Evolutionary conservation across 306 rosid species (phyloP), one percentile per base, ranked within the genome.

Genomic region (Erythrophleum fordii): DNA sequence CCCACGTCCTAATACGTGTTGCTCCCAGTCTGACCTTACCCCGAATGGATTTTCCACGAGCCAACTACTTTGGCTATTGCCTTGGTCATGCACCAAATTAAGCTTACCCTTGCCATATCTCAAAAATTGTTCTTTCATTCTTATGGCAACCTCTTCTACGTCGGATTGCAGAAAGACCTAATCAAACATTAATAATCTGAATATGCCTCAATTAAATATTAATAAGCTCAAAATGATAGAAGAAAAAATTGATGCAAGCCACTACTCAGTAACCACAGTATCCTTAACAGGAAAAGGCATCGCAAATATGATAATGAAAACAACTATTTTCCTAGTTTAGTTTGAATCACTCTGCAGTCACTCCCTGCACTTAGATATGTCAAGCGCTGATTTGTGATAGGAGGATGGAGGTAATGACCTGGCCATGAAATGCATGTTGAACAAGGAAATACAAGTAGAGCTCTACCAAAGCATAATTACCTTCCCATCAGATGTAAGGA

Each of bases 101-200:
- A 95, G 92, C 81, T 90, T 91, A 34, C 92, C 92, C 81, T 92
- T 90, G 52, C 94, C 86, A 78, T 90, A 80, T 80, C 77, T 89
- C 61, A 90, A 52, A 77, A 95, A 92, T 39, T 78, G 83, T 77
- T 91, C 90, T 83, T 82, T 91, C 97, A 95, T 92, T 89, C 95
- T 86, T 75, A 80, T 52, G 58, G 94, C 88, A 41, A 91, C 99
- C 8, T 83, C 86, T 80, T 91, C 86, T 20, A 95, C 75, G 58
- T 95, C 97, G 6, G 97, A 92, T 88, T 95, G 97, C 85, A 95
- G 90, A 87, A 91, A 95, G 37, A 95, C 93, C 99, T 95, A 61
- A 8, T 37, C 78, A 62, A n/a, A 86, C 56, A 81, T 48, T 49
- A 77, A 60, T 62, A 64, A 42, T 62, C 59, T 35, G 73, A 73